These are phyloP conservation scores for Penicillium egyptiacum DNA, from an alignment of 495 filamentous ascomycete genomes.

Conservation along the genomic window DNA sequence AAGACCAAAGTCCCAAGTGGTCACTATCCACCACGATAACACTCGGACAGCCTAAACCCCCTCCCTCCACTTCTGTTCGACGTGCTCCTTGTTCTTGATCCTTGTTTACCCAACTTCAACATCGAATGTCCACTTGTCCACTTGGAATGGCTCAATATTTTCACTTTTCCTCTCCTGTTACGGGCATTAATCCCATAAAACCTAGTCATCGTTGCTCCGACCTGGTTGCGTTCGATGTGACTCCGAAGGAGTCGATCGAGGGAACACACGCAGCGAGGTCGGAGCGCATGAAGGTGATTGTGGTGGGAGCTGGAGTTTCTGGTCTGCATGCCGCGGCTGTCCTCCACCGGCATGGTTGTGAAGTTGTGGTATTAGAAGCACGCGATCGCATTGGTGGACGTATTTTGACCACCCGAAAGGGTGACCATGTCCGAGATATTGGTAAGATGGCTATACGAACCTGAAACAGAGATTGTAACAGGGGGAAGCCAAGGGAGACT, in stretches of 20 bases:
- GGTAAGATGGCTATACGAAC: conserved; percentile 15
- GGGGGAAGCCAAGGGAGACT: background rate
- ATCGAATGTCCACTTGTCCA: conserved; percentile 28
- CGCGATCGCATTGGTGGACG: conserved; percentile 31
- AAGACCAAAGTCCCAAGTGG: background rate
- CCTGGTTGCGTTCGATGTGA: conserved; percentile 23
- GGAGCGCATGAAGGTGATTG: conserved; percentile 29
- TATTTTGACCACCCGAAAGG: conserved; percentile 23
- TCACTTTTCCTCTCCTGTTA: conserved; percentile 16
- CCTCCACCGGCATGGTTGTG: conserved; percentile 20
- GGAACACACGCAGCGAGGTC: conserved; percentile 24
- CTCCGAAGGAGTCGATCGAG: conserved; percentile 20
- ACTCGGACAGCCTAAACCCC: background rate
- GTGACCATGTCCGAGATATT: conserved; percentile 24
- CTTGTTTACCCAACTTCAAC: background rate
- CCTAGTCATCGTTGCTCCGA: conserved; percentile 30
- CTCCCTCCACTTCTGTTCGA: background rate
- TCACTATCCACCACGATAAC: background rate
- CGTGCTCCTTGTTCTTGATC: background rate
- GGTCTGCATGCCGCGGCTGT: conserved; percentile 26
- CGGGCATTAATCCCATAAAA: conserved; percentile 18
- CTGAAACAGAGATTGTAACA: background rate
- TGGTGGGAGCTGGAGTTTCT: conserved; percentile 27
- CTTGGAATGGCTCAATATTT: conserved; percentile 28
- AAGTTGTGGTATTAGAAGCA: conserved; percentile 28